Evolutionary conservation across 257 asterid species (phyloP), one percentile per base, ranked within the genome.

Genomic region (Petrea volubilis): DNA sequence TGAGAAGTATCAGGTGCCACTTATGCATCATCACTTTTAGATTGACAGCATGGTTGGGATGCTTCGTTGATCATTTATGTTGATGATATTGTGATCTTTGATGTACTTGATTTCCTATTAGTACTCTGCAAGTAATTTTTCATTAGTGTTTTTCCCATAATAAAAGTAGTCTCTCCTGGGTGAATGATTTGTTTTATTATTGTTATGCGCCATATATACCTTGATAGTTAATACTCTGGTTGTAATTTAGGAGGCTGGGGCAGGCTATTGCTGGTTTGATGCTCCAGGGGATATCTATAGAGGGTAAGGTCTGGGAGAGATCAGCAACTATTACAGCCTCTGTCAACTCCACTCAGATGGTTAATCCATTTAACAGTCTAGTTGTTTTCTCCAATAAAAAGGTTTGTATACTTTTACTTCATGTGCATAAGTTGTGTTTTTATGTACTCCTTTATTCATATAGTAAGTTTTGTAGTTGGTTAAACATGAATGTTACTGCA

Each of bases 251-350:
- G 91, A 81, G 80, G 71, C 78, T 89, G 79, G 88, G 86, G 46
- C 80, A 53, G 79, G 84, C 84, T 71, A 85, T 94, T 75, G 89
- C 95, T 70, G 78, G 79, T 73, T 75, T 90, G 84, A 75, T 65
- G 72, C 84, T 94, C 70, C 72, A 79, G 25, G 83, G 79, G 62
- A 84, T 86, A 68, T 78, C 78, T 43, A 60, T 82, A 24, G 93
- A 83, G 76, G 89, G 85, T 60, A 88, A 86, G 86, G 86, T 79
- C 64, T 74, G 95, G 90, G 96, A 89, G 81, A 86, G 87, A 80
- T 80, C 88, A 75, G 86, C 88, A 40, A 65, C 71, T 27, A 59
- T 91, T 71, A 79, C 78, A 53, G 80, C 89, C 21, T 70, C 89
- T 18, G 73, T 91, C 77, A 78, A 79, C 85, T 81, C 87, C 23